Evolutionary conservation across 192 early-diverging fungal genomes (phyloP).

Genomic region (Coemansia reversa): DNA sequence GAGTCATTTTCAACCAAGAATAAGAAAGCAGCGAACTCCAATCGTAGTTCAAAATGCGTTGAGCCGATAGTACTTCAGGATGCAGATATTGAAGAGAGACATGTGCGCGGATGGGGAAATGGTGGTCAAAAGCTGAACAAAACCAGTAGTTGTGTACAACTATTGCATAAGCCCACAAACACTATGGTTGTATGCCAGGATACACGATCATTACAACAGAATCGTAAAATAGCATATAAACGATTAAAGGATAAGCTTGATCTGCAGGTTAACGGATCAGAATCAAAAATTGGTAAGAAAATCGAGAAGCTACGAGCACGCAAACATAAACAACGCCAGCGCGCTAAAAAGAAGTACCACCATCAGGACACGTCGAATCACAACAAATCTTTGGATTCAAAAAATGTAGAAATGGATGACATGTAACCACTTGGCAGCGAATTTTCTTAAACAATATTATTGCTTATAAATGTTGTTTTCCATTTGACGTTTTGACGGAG

Average conservation of each 20-base stretch:
- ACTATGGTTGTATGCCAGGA: constrained; percentile 66
- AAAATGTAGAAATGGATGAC: not conserved
- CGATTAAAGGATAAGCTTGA: constrained; percentile 67
- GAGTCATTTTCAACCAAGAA: constrained; percentile 4
- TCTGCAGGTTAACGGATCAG: constrained; percentile 61
- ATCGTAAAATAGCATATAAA: constrained; percentile 69
- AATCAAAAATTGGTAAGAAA: constrained; percentile 63
- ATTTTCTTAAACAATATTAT: constrained; percentile 11
- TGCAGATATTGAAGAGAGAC: constrained; percentile 70
- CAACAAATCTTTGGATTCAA: no score
- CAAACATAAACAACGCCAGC: constrained; percentile 57
- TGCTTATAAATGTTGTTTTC: not conserved
- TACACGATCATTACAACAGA: constrained; percentile 68
- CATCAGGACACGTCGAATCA: not conserved
- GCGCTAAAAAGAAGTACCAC: constrained; percentile 62
- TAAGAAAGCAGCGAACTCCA: not conserved
- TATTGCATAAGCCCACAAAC: constrained; percentile 70
- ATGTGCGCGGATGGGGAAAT: constrained; percentile 74
- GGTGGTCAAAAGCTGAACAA: constrained; percentile 84
- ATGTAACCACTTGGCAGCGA: constrained; percentile 14
- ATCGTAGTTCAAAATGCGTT: not conserved
- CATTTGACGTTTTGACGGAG: not conserved
- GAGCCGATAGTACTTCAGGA: constrained; percentile 59
- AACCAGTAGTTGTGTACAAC: constrained; percentile 69
- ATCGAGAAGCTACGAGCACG: constrained; percentile 61